Evolutionary conservation across 768 basidiomycete genomes (phyloP), one percentile per base, ranked within the genome.

Genomic region (Suillus hirtellus): DNA sequence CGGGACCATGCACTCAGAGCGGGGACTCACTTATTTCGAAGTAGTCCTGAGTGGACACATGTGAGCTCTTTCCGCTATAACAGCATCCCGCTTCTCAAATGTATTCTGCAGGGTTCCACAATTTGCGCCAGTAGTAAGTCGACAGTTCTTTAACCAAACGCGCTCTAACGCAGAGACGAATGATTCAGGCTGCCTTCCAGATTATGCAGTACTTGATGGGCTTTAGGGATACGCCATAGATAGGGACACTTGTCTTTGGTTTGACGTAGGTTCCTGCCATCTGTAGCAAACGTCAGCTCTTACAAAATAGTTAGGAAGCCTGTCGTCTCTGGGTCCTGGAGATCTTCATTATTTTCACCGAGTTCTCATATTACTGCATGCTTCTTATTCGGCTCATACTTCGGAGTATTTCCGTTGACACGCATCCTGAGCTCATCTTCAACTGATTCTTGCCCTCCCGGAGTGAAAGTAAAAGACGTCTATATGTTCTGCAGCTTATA

Each of bases 21-120:
- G 90, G 44, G 84, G 85, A 14, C 71, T 92, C 67, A 86, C 89
- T 0, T 91, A 86, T 65, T 77, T 81, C 37, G 90, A 93, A 69
- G 84, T 93, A 24, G 79, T 68, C 27, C 80, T 90, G 8, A 86
- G 86, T 66, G 91, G 90, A 19, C 90, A 92, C 66, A 91, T 92
- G 89, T 50, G 38, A 19, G 47, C 55, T 56, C 60, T 10, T 37
- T 11, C 37, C 2, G 15, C 14, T 9, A 24, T 17, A 24, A 40
- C 2, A 38, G 27, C 17, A 2, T 40, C 21, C 15, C 5, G 37
- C 2, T 38, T 38, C 37, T 56, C 15, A 56, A 6, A 27, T 24
- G 15, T 40, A 1, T 27, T 10, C 10, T 40, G 8, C 8, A 56
- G 55, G 55, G 73, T 90, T 2, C 89, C 89, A 5, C 85, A 87